Conservation (phyloP, 2,329 filamentous ascomycete genomes). For the Alternaria ethzedia region DNA sequence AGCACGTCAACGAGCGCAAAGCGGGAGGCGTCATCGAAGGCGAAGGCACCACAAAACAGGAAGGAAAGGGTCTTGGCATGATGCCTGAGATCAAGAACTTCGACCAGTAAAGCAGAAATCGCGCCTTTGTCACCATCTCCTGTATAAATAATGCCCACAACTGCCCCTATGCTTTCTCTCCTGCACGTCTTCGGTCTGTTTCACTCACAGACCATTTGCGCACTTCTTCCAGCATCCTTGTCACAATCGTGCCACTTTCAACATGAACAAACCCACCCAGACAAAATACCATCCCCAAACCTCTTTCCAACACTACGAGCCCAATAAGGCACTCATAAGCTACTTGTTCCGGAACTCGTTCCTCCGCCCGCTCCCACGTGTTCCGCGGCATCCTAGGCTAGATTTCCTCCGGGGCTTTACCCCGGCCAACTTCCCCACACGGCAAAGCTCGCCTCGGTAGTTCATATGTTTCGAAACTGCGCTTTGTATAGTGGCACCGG, state of each 20-base stretch:
- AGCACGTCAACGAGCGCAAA: slow-evolving; percentile 77
- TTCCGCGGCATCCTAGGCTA: neutral
- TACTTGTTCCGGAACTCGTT: neutral
- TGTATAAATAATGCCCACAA: neutral
- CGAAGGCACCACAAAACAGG: slow-evolving; percentile 40
- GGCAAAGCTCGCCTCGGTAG: neutral
- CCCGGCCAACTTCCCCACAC: neutral
- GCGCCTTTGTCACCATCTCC: neutral
- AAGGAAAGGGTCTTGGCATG: slow-evolving; percentile 53
- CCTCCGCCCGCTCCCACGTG: neutral
- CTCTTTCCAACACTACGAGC: neutral
- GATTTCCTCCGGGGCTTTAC: slow-evolving; percentile 1
- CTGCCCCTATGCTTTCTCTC: neutral
- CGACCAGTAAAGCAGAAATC: slow-evolving; percentile 40
- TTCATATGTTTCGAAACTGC: slow-evolving; percentile 13
- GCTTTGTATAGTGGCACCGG: neutral
- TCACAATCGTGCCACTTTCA: neutral
- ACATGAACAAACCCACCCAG: neutral
- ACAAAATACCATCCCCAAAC: neutral
- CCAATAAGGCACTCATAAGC: neutral
- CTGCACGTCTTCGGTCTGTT: neutral
- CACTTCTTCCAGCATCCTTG: neutral
- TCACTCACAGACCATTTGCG: neutral
- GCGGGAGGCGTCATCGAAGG: slow-evolving; percentile 61
- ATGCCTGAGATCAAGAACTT: slow-evolving; percentile 60